Evolutionary conservation across 495 filamentous ascomycete genomes (phyloP).

Genomic region (Podospora fimiseda): DNA sequence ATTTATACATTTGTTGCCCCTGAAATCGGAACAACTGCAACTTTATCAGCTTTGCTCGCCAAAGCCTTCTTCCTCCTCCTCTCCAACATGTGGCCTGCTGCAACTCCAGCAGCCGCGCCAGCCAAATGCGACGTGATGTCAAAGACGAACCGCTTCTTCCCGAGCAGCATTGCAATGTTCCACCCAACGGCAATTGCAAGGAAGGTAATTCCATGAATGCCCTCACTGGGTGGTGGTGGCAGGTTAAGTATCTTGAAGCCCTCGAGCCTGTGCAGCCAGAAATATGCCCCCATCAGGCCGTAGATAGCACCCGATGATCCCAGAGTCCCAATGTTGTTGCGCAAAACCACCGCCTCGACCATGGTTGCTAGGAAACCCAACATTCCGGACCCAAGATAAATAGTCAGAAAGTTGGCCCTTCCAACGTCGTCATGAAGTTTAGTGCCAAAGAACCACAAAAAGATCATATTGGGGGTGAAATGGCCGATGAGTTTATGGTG

Average conservation of each 20-base stretch:
- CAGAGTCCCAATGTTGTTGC: constrained; percentile 36
- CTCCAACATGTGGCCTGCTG: constrained; percentile 30
- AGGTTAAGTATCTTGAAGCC: constrained; percentile 46
- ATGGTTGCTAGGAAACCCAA: constrained; percentile 61
- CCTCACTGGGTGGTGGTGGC: constrained; percentile 44
- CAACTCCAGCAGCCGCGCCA: constrained; percentile 52
- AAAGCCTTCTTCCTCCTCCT: constrained; percentile 16
- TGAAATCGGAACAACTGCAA: background rate
- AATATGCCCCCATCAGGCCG: constrained; percentile 61
- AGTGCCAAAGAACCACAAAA: constrained; percentile 46
- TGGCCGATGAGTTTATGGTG: constrained; percentile 60
- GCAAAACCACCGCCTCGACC: constrained; percentile 46
- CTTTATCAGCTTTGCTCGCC: constrained; percentile 1
- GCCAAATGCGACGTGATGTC: constrained; percentile 72
- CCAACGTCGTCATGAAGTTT: constrained; percentile 79
- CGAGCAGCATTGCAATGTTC: constrained; percentile 42
- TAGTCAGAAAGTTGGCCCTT: constrained; percentile 71
- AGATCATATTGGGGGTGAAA: constrained; percentile 62
- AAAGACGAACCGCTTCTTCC: constrained; percentile 28
- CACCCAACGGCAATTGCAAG: constrained; percentile 39
- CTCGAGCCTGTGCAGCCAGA: constrained; percentile 55
- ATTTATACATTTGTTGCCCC: background rate
- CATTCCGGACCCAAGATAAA: constrained; percentile 65
- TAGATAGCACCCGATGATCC: constrained; percentile 71
- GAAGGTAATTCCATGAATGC: constrained; percentile 45